Base-by-base conservation (phyloP, 2,329 filamentous ascomycete species). In the Fusarium domesticum region DNA sequence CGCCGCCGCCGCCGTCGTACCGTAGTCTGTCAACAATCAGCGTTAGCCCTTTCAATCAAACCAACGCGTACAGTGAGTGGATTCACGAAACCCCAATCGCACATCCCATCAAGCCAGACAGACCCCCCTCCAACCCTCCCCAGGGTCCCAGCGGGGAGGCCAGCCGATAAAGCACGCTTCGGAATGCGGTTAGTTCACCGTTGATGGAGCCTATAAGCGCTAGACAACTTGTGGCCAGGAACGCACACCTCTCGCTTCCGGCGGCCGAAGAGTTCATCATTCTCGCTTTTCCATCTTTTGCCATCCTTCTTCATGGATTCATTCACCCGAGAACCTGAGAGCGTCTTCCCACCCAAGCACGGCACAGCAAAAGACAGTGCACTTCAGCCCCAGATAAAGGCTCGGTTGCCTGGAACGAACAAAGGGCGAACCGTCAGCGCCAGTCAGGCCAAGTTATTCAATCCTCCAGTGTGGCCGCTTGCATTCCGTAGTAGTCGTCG, bases 111-210 rank as follows among this genome's bases (percentile, higher is more conserved):
- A n/a, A n/a, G n/a, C n/a, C n/a, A n/a, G n/a, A n/a, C n/a, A n/a
- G n/a, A n/a, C n/a, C 41, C 51, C 42, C 38, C 48, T 34, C 38
- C 42, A n/a, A n/a, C 44, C 36, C 41, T 30, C 41, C 35, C 37
- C 52, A 51, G 51, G 45, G 39, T 49, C 38, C 43, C 46, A 54
- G 49, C 54, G 54, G 54, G 51, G 54, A 56, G 52, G 42, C 45
- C 45, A 52, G 42, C 41, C 42, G 44, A 44, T 39, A 37, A 51
- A 39, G 46, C 42, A 18, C 33, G 42, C 42, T 35, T 42, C 54
- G 47, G 44, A 52, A 54, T 39, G 31, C 38, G 23, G 25, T 54
- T 58, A 58, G 53, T 48, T 49, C 47, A 48, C 52, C 45, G 51
- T 51, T 57, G 53, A 48, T 38, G 39, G 43, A 25, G 47, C 45